Conservation (phyloP, 139 green algal species). For the Chlorella sp. region DNA sequence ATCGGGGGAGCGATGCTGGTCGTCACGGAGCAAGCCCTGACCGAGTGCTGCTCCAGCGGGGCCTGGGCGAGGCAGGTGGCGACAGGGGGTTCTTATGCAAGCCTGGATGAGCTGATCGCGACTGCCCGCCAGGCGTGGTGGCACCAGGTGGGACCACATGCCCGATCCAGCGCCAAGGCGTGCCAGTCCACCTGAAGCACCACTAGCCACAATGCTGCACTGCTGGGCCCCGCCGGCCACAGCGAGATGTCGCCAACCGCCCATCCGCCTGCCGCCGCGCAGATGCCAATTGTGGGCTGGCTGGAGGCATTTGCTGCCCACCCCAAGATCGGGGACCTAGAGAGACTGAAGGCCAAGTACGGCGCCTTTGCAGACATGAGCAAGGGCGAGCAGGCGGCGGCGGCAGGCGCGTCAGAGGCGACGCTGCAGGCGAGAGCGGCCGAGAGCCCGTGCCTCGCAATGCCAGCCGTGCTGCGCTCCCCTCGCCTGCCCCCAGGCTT, state of each 20-base stretch:
- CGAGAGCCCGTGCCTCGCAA: too few relatives aligned
- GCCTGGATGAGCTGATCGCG: conserved; percentile 38
- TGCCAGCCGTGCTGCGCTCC: neutral
- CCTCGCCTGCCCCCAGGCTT: neutral
- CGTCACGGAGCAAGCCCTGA: neutral
- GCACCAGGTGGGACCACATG: conserved; percentile 59
- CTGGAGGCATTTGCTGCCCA: conserved; percentile 89
- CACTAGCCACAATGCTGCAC: neutral
- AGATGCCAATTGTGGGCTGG: conserved; percentile 70
- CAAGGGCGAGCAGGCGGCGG: conserved; percentile 62
- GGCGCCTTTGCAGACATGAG: conserved; percentile 50
- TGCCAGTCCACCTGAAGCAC: neutral
- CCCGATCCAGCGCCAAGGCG: neutral
- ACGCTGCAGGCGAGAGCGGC: neutral
- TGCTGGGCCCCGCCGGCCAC: neutral
- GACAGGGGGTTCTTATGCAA: conserved; percentile 32
- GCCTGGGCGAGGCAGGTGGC: conserved; percentile 56
- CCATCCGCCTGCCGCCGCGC: neutral
- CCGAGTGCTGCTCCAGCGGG: conserved; percentile 43
- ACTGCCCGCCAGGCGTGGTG: conserved; percentile 66
- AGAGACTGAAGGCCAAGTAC: conserved; percentile 33
- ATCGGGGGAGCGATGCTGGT: too few relatives aligned
- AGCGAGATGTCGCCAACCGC: neutral
- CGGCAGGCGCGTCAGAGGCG: neutral
- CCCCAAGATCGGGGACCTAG: conserved; percentile 83